phyloP scores from a whole-genome alignment of 768 basidiomycete genomes.

The Mycena galericulata region DNA sequence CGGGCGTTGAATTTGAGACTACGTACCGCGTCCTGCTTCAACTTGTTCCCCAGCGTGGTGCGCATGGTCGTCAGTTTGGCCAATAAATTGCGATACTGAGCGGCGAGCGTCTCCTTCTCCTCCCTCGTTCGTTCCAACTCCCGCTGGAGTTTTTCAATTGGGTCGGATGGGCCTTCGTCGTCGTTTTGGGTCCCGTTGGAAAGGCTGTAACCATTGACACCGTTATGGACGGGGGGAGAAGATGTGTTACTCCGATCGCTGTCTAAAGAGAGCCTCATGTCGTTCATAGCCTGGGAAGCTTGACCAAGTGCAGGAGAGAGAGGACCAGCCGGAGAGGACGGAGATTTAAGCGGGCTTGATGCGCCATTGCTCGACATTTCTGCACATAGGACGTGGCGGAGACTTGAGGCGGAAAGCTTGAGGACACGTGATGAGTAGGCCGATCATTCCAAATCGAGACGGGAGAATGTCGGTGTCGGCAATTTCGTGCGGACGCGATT shows the following conservation, averaged over 20 bases:
- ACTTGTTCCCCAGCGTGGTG: constrained; percentile 91
- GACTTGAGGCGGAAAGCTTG: not conserved
- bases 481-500: too few relatives aligned
- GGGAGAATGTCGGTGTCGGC: not conserved
- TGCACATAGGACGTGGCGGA: constrained; percentile 30
- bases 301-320: constrained; percentile 40
- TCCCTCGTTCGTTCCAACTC: constrained; percentile 82
- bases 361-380: constrained; percentile 44
- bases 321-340: constrained; percentile 46
- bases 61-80: constrained; percentile 94
- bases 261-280: constrained; percentile 57
- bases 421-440: not conserved
- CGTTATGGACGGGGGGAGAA: constrained; percentile 48
- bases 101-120: constrained; percentile 89
- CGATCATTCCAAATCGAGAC: not conserved
- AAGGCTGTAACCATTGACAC: constrained; percentile 47
- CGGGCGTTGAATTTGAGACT: not conserved
- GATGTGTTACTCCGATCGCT: constrained; percentile 55
- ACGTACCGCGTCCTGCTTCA: constrained; percentile 94
- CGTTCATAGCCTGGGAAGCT: constrained; percentile 37
- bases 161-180: constrained; percentile 58
- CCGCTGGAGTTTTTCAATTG: constrained; percentile 70
- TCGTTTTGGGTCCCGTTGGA: constrained; percentile 47
- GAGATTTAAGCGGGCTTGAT: constrained; percentile 36
- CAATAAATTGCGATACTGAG: constrained; percentile 88